phyloP scores from a whole-genome alignment of 345 rosid genomes.

The Gossypium rotundifolium region DNA sequence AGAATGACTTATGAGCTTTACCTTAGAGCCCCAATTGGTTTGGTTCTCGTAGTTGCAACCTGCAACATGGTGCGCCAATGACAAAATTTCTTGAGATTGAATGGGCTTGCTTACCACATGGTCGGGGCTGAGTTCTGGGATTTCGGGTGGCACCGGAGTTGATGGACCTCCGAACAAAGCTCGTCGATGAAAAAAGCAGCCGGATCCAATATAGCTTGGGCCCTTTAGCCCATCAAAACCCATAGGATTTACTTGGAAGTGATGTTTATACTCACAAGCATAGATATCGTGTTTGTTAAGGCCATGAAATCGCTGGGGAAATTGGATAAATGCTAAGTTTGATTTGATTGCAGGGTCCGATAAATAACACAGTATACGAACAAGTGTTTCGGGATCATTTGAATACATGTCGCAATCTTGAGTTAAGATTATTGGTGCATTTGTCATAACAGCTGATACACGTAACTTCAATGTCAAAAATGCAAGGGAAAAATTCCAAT shows the following conservation, averaged over 20 bases:
- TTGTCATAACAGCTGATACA: slow-evolving; percentile 59
- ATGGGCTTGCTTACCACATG: slow-evolving; percentile 27
- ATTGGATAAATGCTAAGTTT: slow-evolving; percentile 44
- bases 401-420: slow-evolving; percentile 80
- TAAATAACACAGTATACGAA: slow-evolving; percentile 45
- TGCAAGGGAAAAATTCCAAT: background rate
- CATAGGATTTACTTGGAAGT: slow-evolving; percentile 28
- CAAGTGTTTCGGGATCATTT: slow-evolving; percentile 52
- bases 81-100: slow-evolving; percentile 18
- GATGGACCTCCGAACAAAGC: slow-evolving; percentile 48
- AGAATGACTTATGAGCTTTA: slow-evolving; percentile 6
- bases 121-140: slow-evolving; percentile 31
- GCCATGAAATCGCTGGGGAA: slow-evolving; percentile 59
- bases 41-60: slow-evolving; percentile 44
- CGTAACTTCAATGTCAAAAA: slow-evolving; percentile 39
- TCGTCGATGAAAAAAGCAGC: slow-evolving; percentile 54
- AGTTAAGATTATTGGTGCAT: slow-evolving; percentile 59
- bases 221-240: slow-evolving; percentile 54
- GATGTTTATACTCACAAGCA: slow-evolving; percentile 29
- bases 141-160: slow-evolving; percentile 16
- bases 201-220: slow-evolving; percentile 45
- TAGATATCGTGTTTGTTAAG: slow-evolving; percentile 53
- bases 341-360: slow-evolving; percentile 30
- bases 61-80: slow-evolving; percentile 46
- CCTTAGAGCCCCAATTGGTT: slow-evolving; percentile 68